Base-by-base conservation (phyloP, 176 grass and related monocot species). In the Aegilops bicornis region DNA sequence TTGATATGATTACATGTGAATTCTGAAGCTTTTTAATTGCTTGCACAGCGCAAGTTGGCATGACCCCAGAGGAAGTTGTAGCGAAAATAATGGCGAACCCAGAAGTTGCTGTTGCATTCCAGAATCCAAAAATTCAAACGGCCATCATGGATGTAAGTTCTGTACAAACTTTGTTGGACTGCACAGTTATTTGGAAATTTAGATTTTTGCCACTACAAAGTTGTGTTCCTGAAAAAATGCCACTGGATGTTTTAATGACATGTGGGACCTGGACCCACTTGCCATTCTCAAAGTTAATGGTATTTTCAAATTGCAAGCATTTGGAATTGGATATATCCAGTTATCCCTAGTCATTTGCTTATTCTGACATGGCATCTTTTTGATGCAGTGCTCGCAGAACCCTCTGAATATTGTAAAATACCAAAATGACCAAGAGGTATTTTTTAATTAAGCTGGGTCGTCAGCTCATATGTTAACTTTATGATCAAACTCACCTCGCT, bases 81-180 rank as follows among this genome's bases (percentile, higher is more conserved):
- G 88, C 94, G 14, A 99, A 96, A 85, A 96, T 99, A 91, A 94
- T 99, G 97, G 90, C 92, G 63, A 99, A 96, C 87, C 97, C 94
- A 61, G 97, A 99, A 24, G 97, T 99, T 73, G 94, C 97, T 77
- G 84, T 86, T 27, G 97, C 97, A 17, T 99, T 99, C 69, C 97
- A 99, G 73, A 99, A 99, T 86, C 97, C 97, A 32, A 99, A 92
- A 90, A 90, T 99, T 80, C 97, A 99, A 92, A 95, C 97, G 63
- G 97, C 97, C 29, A 99, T 99, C 40, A 94, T 99, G 90, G 97
- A 99, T 81, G 97, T 96, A 96, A 91, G 84, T 69, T 64, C 22
- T 61, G 62, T 42, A 77, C 7, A 63, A 81, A 82, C 70, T 86
- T 36, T 79, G 83, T 54, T 8, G 6, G 45, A 40, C 13, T 63